Conservation (phyloP, 306 rosid genomes). For the Astragalus membranaceus region DNA sequence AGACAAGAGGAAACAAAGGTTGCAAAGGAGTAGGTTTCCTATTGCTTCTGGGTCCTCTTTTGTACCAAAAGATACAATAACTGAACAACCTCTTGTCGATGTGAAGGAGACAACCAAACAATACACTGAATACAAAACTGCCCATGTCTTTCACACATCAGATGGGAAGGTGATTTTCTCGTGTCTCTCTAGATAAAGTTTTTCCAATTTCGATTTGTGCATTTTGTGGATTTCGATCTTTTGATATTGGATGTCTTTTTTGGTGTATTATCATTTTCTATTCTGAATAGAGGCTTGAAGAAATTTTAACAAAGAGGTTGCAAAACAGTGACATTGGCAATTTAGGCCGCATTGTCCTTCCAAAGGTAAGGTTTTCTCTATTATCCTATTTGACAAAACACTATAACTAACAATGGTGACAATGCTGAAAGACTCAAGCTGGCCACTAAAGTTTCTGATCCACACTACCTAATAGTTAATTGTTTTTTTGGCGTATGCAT, state of each 20-base stretch:
- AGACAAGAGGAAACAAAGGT: slow-evolving; percentile 30
- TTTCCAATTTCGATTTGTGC: not conserved
- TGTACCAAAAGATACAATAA: not conserved
- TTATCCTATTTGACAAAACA: too few relatives aligned
- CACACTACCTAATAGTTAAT: too few relatives aligned
- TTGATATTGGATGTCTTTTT: not conserved
- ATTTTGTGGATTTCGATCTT: not conserved
- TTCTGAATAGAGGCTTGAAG: slow-evolving; percentile 24
- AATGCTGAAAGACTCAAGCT: too few relatives aligned
- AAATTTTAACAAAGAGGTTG: slow-evolving; percentile 42
- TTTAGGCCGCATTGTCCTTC: slow-evolving; percentile 58
- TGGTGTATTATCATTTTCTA: not conserved
- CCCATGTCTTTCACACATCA: slow-evolving; percentile 20
- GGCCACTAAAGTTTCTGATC: too few relatives aligned
- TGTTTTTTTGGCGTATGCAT: too few relatives aligned
- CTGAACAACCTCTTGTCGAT: not conserved
- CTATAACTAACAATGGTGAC: too few relatives aligned
- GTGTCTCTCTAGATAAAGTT: not conserved
- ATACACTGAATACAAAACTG: not conserved
- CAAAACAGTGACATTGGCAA: slow-evolving; percentile 46
- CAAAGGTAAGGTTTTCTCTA: slow-evolving; percentile 46
- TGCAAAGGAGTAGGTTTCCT: slow-evolving; percentile 31
- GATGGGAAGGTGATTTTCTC: slow-evolving; percentile 43
- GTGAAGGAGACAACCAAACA: not conserved
- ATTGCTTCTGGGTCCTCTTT: not conserved